Evolutionary conservation across 2,329 filamentous ascomycete genomes (phyloP), one percentile per base, ranked within the genome.

Genomic region (Sporothrix sp.): DNA sequence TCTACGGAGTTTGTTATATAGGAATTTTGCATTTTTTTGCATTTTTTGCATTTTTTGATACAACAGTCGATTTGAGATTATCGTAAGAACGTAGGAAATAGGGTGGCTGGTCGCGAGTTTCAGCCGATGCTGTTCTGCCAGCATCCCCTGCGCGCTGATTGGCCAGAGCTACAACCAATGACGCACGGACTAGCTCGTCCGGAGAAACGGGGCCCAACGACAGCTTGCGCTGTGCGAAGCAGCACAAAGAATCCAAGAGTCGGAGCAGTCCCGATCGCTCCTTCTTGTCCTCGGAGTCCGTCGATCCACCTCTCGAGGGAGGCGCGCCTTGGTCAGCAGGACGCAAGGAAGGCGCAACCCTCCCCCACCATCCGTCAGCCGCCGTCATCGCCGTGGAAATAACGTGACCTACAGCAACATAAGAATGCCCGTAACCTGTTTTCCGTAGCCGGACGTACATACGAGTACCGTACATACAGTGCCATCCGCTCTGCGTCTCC

Each of bases 311-410:
- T 16, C 43, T 45, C 43, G 23, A 27, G 27, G 42, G 18, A 39
- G 39, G 20, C 20, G 45, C 1, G 9, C 25, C n/a, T n/a, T n/a
- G 38, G 45, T 48, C 35, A 32, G 45, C 33, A 33, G 40, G 10
- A 18, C 23, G 37, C n/a, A 20, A 48, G 14, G 46, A 40, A 39
- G 20, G 46, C 20, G 36, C 46, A 32, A 45, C 30, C 43, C 33
- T 16, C 23, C 7, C 21, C 37, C 13, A 14, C 21, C 37, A 13
- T 20, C 43, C 18, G 36, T 32, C 28, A 35, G 18, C 20, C 21
- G 20, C 36, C 46, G 46, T 42, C 37, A 42, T 49, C 27, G 35
- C 36, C 46, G 46, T 32, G 25, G 37, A 49, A 42, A 42, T 49
- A 49, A 49, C 46, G 46, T 49, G 46, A 49, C 46, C 7, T 49